Percentiles rank a stretch among this genome's conserved stretches.
These are phyloP conservation scores for Chlamydomonas incerta DNA, from an alignment of 139 green algal species.

Conservation along the genomic window DNA sequence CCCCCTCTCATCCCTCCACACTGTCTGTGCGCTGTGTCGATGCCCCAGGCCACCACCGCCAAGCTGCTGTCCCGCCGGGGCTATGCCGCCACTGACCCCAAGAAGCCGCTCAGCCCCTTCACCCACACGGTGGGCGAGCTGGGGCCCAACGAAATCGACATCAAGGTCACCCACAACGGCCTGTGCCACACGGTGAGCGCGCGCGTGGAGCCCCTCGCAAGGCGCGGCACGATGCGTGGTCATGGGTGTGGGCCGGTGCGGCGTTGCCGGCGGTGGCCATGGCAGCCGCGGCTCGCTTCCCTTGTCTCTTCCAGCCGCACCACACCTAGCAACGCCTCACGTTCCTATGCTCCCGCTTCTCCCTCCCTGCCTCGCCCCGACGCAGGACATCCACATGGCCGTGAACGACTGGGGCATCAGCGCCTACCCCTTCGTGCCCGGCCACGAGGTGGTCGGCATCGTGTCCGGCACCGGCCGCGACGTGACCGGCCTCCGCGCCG, in stretches of 20 bases:
- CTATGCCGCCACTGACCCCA: neutral
- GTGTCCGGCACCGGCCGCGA: neutral
- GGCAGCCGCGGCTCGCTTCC: too few relatives aligned
- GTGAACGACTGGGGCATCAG: conserved; percentile 60
- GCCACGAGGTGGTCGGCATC: conserved; percentile 21
- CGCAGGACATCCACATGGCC: conserved; percentile 28
- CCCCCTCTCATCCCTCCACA: too few relatives aligned
- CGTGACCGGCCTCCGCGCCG: conserved; percentile 7
- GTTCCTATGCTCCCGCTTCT: too few relatives aligned
- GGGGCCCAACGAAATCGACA: conserved; percentile 12
- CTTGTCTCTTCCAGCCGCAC: too few relatives aligned
- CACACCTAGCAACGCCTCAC: too few relatives aligned
- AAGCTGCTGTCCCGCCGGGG: conserved; percentile 27
- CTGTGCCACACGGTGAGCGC: conserved; percentile 50
- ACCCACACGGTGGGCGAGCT: conserved; percentile 15
- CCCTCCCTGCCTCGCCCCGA: too few relatives aligned
- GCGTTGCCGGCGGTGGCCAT: too few relatives aligned
- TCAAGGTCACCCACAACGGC: conserved; percentile 61
- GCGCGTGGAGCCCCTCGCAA: too few relatives aligned
- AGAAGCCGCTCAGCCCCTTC: neutral
- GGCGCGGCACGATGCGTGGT: too few relatives aligned
- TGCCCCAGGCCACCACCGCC: neutral
- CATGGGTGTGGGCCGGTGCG: too few relatives aligned
- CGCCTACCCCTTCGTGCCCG: conserved; percentile 60
- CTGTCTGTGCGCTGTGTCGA: too few relatives aligned